Evolutionary conservation across 2,329 filamentous ascomycete species (phyloP).

Genomic region (Amphichorda felina): DNA sequence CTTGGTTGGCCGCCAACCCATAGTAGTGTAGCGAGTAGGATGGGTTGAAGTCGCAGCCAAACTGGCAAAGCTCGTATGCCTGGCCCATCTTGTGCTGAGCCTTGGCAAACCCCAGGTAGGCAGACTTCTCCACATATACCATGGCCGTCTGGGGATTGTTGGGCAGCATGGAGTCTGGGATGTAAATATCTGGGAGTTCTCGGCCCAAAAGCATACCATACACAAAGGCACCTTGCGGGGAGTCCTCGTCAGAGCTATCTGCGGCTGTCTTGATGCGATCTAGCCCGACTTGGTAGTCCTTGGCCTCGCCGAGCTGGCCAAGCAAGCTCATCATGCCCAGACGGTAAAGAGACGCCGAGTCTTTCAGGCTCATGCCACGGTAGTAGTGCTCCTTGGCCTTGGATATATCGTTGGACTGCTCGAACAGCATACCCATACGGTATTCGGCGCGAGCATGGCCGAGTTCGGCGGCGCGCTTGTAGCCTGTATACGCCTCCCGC

Average conservation of each 20-base stretch:
- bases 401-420: slow-evolving; percentile 82
- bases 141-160: slow-evolving; percentile 63
- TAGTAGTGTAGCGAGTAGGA: slow-evolving; percentile 93
- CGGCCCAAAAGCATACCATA: slow-evolving; percentile 89
- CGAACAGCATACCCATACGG: slow-evolving; percentile 95
- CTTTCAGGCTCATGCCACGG: slow-evolving; percentile 62
- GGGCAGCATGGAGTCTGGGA: slow-evolving; percentile 60
- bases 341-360: slow-evolving; percentile 78
- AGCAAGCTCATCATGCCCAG: slow-evolving; percentile 96
- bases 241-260: slow-evolving; percentile 85
- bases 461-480: slow-evolving; percentile 73
- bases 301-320: slow-evolving; percentile 81
- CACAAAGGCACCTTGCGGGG: slow-evolving; percentile 89
- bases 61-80: slow-evolving; percentile 85
- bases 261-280: slow-evolving; percentile 77
- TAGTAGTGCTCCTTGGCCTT: slow-evolving; percentile 91
- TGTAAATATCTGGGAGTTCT: slow-evolving; percentile 79
- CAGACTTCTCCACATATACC: slow-evolving; percentile 90
- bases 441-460: slow-evolving; percentile 88
- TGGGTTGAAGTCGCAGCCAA: slow-evolving; percentile 91
- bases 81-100: slow-evolving; percentile 96
- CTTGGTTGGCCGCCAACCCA: slow-evolving; percentile 80
- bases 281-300: slow-evolving; percentile 67
- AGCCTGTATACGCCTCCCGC: slow-evolving; percentile 83
- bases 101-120: slow-evolving; percentile 90